Conservation (phyloP, 371 early-diverging fungal species). For the Chytridium lagenaria region DNA sequence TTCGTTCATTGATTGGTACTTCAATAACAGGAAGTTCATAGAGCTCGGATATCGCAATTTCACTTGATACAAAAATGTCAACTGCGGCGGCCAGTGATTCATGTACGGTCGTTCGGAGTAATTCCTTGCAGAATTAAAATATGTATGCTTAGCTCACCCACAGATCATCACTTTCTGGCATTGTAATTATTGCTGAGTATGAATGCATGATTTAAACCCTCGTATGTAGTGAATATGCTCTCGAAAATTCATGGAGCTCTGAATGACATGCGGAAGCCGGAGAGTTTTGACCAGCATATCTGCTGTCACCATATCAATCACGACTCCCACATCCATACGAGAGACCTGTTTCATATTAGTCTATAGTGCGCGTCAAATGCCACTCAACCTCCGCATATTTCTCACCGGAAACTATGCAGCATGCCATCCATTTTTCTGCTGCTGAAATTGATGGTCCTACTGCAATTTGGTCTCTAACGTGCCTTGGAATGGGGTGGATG, state of each 20-base stretch:
- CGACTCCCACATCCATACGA: too few relatives aligned
- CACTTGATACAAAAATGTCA: conserved; percentile 2
- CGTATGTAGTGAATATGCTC: neutral
- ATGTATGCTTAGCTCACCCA: neutral
- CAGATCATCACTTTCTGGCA: neutral
- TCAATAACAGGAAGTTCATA: neutral
- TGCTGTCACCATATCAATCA: too few relatives aligned
- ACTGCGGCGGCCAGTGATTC: neutral
- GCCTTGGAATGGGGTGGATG: neutral
- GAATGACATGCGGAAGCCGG: too few relatives aligned
- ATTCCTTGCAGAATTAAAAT: neutral
- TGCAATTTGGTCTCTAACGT: neutral
- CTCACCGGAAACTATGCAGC: neutral
- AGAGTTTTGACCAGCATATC: too few relatives aligned
- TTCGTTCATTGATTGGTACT: too few relatives aligned
- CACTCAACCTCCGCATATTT: neutral
- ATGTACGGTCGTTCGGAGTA: neutral
- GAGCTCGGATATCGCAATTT: neutral
- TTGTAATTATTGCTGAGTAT: neutral
- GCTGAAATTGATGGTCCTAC: neutral
- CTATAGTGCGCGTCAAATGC: too few relatives aligned
- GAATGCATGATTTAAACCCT: neutral
- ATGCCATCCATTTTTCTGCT: neutral
- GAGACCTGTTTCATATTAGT: too few relatives aligned
- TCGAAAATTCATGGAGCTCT: neutral